phyloP scores from a whole-genome alignment of 768 basidiomycete species.

The Mycena kentingensis region DNA sequence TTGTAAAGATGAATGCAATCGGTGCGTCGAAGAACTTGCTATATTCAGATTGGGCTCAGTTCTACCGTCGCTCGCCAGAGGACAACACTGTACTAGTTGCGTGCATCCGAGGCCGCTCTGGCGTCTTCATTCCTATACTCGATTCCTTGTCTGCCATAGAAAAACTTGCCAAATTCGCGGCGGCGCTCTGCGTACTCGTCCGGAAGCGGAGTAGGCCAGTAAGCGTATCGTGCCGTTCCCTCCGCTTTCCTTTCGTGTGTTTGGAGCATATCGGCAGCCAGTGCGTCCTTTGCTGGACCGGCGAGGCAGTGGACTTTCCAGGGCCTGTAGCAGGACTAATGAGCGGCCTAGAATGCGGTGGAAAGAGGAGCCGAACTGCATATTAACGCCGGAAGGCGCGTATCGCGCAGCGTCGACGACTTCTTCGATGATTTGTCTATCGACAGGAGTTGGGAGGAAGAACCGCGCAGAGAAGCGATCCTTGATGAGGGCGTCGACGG shows the following conservation, averaged over 20 bases:
- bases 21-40: constrained; percentile 23
- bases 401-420: not conserved
- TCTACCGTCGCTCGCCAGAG: not conserved
- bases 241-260: constrained; percentile 3
- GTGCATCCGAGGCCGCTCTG: not conserved
- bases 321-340: constrained; percentile 8
- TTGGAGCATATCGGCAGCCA: constrained; percentile 15
- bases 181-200: not conserved
- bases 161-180: constrained; percentile 10
- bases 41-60: not conserved
- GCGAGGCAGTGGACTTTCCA: constrained; percentile 23
- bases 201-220: constrained; percentile 4
- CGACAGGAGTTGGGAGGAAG: not conserved
- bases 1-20: constrained; percentile 19
- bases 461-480: not conserved
- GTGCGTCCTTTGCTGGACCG: constrained; percentile 8
- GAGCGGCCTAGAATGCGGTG: not conserved
- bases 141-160: constrained; percentile 4
- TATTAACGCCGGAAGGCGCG: constrained; percentile 6
- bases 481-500: not conserved
- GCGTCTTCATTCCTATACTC: constrained; percentile 1
- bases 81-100: constrained; percentile 12
- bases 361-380: constrained; percentile 4
- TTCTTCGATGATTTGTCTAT: not conserved
- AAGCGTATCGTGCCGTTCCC: constrained; percentile 8